Evolutionary conservation across 1,139 yeast genomes (phyloP), one percentile per base, ranked within the genome.

Genomic region (Candida smagusa): DNA sequence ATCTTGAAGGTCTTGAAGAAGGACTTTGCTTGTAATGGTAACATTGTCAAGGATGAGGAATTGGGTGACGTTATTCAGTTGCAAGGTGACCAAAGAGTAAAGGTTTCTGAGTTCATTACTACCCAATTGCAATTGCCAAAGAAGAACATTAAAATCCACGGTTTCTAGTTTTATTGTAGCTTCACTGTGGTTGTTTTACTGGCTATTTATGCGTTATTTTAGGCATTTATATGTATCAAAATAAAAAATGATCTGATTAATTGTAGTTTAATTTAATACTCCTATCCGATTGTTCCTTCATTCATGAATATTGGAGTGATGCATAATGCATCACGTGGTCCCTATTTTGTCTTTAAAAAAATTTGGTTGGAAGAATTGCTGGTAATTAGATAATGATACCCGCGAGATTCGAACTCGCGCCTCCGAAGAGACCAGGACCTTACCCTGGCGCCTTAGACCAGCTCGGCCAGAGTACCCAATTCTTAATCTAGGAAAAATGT

Each of bases 1-100:
- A 89, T 92, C 58, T 77, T 92, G 59, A 88, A 88, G 68, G 96
- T 88, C 45, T 77, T 92, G 62, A 92, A 92, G 79, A 92, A 92
- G 71, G 97, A 92, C 65, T 92, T 92, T 64, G 98, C 97, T 54
- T 92, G 97, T 74, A 92, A 92, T 70, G 98, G 98, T 67, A 92
- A 90, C 71, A 88, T 92, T 61, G 97, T 88, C 66, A 88, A 88
- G 68, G 97, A 92, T 70, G 88, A 83, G 40, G 97, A 92, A 60
- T 76, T 89, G 69, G 98, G 98, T 46, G 96, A 90, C 59, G 94
- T 92, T 60, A 89, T 92, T 57, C 98, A 92, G 75, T 76, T 92
- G 66, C 98, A 92, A 74, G 98, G 98, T 64, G 98, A 92, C 65
- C 98, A 92, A 74, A 87, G 98, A 74, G 85, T 87, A 50, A 92